phyloP scores from a whole-genome alignment of 345 rosid genomes.

The Litchi chinensis region DNA sequence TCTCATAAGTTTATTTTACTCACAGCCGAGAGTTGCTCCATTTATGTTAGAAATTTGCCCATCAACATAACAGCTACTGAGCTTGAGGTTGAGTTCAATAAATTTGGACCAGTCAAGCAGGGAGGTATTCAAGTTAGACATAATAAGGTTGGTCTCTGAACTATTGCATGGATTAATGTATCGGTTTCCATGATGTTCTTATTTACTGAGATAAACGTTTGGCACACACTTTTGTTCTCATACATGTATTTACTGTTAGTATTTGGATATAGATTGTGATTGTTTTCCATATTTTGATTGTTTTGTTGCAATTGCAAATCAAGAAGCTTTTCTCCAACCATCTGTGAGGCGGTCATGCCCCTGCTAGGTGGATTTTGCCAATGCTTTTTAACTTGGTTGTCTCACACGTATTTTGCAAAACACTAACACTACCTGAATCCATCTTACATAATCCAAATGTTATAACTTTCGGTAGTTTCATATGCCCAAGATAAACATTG shows the following conservation, averaged over 20 bases:
- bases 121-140: slow-evolving; percentile 76
- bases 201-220: slow-evolving; percentile 2
- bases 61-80: slow-evolving; percentile 46
- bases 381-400: not conserved
- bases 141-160: slow-evolving; percentile 54
- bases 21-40: slow-evolving; percentile 68
- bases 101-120: slow-evolving; percentile 69
- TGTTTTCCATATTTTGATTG: not conserved
- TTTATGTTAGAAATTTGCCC: slow-evolving; percentile 63
- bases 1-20: slow-evolving; percentile 6
- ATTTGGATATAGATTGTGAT: not conserved
- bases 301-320: not conserved
- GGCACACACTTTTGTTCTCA: not conserved
- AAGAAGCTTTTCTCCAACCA: not conserved
- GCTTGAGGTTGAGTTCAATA: slow-evolving; percentile 63
- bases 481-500: not conserved
- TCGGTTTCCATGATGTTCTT: not conserved
- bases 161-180: slow-evolving; percentile 1
- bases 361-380: too few species aligned
- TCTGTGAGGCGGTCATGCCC: not conserved
- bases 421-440: not conserved
- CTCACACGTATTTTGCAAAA: not conserved
- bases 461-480: not conserved
- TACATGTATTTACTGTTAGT: not conserved
- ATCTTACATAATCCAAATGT: not conserved